These are phyloP conservation scores for Aspergillus pseudoglaucus DNA, from an alignment of 2,329 filamentous ascomycete genomes.

Conservation along the genomic window DNA sequence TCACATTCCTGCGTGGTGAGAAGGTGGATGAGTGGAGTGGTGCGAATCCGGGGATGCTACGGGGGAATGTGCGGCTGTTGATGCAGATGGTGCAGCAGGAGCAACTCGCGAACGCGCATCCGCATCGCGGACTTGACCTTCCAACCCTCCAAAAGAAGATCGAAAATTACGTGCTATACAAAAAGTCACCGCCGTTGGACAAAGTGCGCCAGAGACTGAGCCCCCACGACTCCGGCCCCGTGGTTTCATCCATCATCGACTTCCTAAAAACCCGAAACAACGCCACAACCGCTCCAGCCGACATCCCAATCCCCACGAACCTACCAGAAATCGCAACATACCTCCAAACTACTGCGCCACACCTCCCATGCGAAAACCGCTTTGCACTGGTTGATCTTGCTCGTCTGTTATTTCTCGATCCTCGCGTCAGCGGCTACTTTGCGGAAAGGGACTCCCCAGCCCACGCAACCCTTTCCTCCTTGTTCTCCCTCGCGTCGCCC, in stretches of 20 bases:
- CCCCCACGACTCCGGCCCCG: conserved; percentile 47
- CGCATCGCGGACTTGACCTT: conserved; percentile 64
- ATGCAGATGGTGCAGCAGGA: conserved; percentile 67
- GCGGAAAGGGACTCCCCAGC: conserved; percentile 59
- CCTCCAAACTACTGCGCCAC: conserved; percentile 49
- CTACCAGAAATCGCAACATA: conserved; percentile 59
- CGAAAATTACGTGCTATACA: conserved; percentile 64
- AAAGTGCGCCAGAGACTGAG: conserved; percentile 80
- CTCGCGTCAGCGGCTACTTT: conserved; percentile 72
- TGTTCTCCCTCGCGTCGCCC: conserved; percentile 45
- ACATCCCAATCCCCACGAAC: conserved; percentile 65
- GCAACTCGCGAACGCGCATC: conserved; percentile 44
- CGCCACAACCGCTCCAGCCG: conserved; percentile 51
- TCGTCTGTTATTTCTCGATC: conserved; percentile 68
- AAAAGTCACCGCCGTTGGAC: conserved; percentile 71
- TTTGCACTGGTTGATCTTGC: conserved; percentile 85
- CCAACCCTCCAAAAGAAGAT: conserved; percentile 62
- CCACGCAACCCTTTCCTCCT: conserved; percentile 55
- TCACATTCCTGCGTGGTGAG: conserved; percentile 71
- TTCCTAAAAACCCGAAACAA: conserved; percentile 59
- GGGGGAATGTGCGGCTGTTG: conserved; percentile 65
- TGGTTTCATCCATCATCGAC: conserved; percentile 57
- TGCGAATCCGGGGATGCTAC: conserved; percentile 61
- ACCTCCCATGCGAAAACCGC: conserved; percentile 57
- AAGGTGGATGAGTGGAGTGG: conserved; percentile 77